A percentile compares a stretch with the other conserved stretches of the same genome.
Conservation (phyloP, 2,329 filamentous ascomycete species). For the Cladosporium austrohemisphaericum region DNA sequence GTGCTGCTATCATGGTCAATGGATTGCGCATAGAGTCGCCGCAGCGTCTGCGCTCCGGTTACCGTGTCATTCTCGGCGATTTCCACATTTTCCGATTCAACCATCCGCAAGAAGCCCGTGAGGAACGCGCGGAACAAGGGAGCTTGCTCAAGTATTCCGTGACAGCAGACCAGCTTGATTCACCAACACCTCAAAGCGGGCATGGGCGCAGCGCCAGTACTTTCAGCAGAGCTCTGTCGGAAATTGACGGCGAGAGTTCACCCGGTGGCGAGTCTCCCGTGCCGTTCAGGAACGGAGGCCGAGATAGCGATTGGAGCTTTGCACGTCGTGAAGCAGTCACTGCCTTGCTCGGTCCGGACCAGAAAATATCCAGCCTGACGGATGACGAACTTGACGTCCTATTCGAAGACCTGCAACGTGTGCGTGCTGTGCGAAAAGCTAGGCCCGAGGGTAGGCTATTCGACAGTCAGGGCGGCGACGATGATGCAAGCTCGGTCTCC, state of each 20-base stretch:
- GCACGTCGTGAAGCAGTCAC: slow-evolving; percentile 89
- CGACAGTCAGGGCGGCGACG: slow-evolving; percentile 56
- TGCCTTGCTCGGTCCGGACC: slow-evolving; percentile 82
- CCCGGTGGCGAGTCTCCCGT: slow-evolving; percentile 78
- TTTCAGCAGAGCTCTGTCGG: slow-evolving; percentile 74
- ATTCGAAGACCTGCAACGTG: slow-evolving; percentile 89
- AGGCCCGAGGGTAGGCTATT: slow-evolving; percentile 53
- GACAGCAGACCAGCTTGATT: slow-evolving; percentile 60
- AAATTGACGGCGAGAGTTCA: slow-evolving; percentile 66
- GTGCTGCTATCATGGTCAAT: slow-evolving; percentile 98
- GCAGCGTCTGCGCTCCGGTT: slow-evolving; percentile 82
- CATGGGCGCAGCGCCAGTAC: slow-evolving; percentile 66
- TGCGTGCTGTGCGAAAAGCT: slow-evolving; percentile 77
- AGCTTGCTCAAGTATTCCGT: slow-evolving; percentile 83
- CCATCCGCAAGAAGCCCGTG: slow-evolving; percentile 90
- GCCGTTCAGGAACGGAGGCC: slow-evolving; percentile 56
- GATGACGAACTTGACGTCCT: slow-evolving; percentile 92
- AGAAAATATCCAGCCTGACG: slow-evolving; percentile 82
- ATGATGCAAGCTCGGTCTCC: slow-evolving; percentile 83
- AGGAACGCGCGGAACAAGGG: slow-evolving; percentile 72
- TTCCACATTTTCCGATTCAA: slow-evolving; percentile 99
- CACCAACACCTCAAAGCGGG: slow-evolving; percentile 57
- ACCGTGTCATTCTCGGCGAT: slow-evolving; percentile 91
- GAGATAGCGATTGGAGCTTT: slow-evolving; percentile 92
- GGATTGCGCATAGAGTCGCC: slow-evolving; percentile 84